Evolutionary conservation across 2,329 filamentous ascomycete species (phyloP).

Genomic region (Cryphonectria carpinicola): DNA sequence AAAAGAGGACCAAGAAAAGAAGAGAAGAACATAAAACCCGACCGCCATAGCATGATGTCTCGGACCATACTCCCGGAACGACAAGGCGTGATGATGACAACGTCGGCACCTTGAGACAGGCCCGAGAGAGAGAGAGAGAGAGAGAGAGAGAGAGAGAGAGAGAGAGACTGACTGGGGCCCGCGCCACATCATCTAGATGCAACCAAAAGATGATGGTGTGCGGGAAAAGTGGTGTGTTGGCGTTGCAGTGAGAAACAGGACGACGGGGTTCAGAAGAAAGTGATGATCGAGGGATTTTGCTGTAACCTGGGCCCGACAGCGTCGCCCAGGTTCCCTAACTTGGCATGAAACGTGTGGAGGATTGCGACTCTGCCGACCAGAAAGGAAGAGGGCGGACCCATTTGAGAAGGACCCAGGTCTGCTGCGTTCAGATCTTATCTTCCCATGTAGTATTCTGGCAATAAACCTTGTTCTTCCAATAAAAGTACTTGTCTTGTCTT

Average conservation of each 20-base stretch:
- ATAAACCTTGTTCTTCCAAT: background rate
- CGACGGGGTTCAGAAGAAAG: background rate
- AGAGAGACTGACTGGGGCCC: constrained; percentile 1
- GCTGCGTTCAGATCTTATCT: background rate
- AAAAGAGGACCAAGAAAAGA: background rate
- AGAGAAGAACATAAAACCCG: too few relatives aligned
- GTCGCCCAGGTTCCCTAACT: constrained; percentile 1
- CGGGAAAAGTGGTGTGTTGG: background rate
- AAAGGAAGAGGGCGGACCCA: background rate
- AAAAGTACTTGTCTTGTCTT: background rate
- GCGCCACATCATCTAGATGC: constrained; percentile 23
- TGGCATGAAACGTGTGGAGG: background rate
- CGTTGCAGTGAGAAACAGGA: background rate
- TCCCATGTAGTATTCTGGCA: background rate
- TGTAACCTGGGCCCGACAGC: background rate
- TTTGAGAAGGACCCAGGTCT: constrained; percentile 2
- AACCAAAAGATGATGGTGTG: constrained; percentile 3
- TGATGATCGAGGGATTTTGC: background rate
- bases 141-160: too few relatives aligned
- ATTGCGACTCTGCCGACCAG: constrained; percentile 1
- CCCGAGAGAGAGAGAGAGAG: background rate
- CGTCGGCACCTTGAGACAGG: background rate
- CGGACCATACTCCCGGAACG: constrained; percentile 8
- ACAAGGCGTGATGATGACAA: constrained; percentile 8
- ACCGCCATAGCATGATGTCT: constrained; percentile 17